Evolutionary conservation across 257 asterid genomes (phyloP), one percentile per base, ranked within the genome.

Genomic region (Anisodus acutangulus): DNA sequence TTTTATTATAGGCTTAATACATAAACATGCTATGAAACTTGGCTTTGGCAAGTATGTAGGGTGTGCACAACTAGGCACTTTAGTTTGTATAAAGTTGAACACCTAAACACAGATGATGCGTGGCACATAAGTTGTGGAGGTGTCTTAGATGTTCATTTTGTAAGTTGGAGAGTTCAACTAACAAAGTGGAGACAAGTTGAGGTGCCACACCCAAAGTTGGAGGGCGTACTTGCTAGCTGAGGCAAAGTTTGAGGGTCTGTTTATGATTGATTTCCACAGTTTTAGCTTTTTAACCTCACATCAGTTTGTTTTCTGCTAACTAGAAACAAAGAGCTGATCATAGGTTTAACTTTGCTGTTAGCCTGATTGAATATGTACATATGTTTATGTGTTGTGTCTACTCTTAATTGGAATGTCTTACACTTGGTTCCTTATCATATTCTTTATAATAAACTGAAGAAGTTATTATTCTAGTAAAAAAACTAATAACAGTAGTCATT

Each of bases 321-420:
- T 66, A 19, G 45, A 35, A 64, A 11, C 16, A 3, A 64, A 31
- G 45, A 8, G 17, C 26, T 31, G 71, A 31, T 31, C 71, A 31
- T 41, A 41, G 3, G 45, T 64, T n/a, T 66, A 41, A 41, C 4
- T 41, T 41, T 41, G 45, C 6, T 31, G 35, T 31, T 31, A 31
- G 35, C 35, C 43, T 64, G 71, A 26, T 64, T 26, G 71, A 10
- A 4, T 31, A 11, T 26, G 17, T 64, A 10, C 70, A 10, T 16
- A 58, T 31, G 45, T 31, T 31, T 11, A 11, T 37, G 31, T 66
- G 47, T 31, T 12, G 17, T 22, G 15, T 31, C 72, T 31, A 64
- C 71, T 64, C n/a, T 66, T 31, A 31, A 66, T 66, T 66, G 43
- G 72, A 66, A 31, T 66, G 4, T 63, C 70, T 64, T 66, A 31